Conservation (phyloP, 768 basidiomycete species). For the Boletus speciosus region DNA sequence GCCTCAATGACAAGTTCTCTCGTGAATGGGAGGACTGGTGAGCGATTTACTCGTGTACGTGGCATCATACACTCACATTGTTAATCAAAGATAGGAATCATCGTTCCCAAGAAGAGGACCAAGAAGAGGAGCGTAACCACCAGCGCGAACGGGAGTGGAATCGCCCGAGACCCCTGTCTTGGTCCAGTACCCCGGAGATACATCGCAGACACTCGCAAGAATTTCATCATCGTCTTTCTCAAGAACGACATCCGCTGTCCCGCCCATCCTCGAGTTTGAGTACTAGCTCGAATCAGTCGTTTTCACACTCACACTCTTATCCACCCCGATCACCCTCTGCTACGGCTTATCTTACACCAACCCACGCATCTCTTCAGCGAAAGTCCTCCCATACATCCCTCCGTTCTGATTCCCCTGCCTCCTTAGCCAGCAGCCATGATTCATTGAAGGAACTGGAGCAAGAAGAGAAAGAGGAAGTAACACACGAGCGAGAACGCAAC, state of each 20-base stretch:
- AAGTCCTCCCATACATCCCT: slow-evolving; percentile 32
- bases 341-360: slow-evolving; percentile 34
- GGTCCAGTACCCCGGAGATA: slow-evolving; percentile 24
- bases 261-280: slow-evolving; percentile 47
- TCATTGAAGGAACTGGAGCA: slow-evolving; percentile 31
- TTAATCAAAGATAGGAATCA: slow-evolving; percentile 27
- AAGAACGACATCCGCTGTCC: slow-evolving; percentile 34
- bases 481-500: slow-evolving; percentile 60
- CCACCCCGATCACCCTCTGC: slow-evolving; percentile 42
- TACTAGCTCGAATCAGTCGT: slow-evolving; percentile 32
- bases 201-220: slow-evolving; percentile 28
- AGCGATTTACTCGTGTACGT: slow-evolving; percentile 16
- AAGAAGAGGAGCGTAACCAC: slow-evolving; percentile 30
- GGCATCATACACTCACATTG: neutral
- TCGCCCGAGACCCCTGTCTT: slow-evolving; percentile 27
- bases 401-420: slow-evolving; percentile 44
- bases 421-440: slow-evolving; percentile 34
- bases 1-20: slow-evolving; percentile 30
- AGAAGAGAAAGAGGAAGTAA: slow-evolving; percentile 32
- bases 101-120: slow-evolving; percentile 28
- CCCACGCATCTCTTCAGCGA: slow-evolving; percentile 30
- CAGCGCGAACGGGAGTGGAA: slow-evolving; percentile 53
- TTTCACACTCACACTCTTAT: slow-evolving; percentile 34
- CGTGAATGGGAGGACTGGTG: slow-evolving; percentile 13
- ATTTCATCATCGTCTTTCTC: slow-evolving; percentile 24